Evolutionary conservation across 345 rosid species (phyloP).

Genomic region (Clarkia xantiana): DNA sequence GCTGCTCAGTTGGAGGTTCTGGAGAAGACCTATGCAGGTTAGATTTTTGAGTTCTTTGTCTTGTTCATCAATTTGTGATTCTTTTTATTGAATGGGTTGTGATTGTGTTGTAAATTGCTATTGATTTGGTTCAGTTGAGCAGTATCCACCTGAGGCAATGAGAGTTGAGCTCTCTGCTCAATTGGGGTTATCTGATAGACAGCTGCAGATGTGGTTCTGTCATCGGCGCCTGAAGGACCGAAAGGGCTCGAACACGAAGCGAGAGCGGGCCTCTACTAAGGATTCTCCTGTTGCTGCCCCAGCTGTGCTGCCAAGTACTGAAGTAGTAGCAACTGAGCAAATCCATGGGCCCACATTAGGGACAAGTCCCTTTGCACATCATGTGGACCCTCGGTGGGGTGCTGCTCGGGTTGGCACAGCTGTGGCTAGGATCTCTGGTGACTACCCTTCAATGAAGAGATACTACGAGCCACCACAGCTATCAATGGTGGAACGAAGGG

Average conservation of each 20-base stretch:
- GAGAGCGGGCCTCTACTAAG: slow-evolving; percentile 17
- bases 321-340: slow-evolving; percentile 17
- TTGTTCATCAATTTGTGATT: not conserved
- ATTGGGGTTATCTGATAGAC: slow-evolving; percentile 73
- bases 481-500: slow-evolving; percentile 34
- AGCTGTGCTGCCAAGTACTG: slow-evolving; percentile 2
- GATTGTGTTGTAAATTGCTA: not conserved
- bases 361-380: slow-evolving; percentile 15
- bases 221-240: slow-evolving; percentile 83
- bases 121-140: slow-evolving; percentile 32
- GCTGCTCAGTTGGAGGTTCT: slow-evolving; percentile 81
- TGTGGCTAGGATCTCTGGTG: slow-evolving; percentile 31
- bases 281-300: slow-evolving; percentile 19
- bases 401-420: slow-evolving; percentile 27
- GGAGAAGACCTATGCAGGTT: slow-evolving; percentile 71
- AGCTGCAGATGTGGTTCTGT: slow-evolving; percentile 98
- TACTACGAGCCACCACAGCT: slow-evolving; percentile 42
- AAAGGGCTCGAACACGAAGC: slow-evolving; percentile 38
- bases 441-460: slow-evolving; percentile 31
- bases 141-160: slow-evolving; percentile 62
- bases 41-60: not conserved
- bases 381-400: slow-evolving; percentile 24
- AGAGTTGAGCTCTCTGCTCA: slow-evolving; percentile 62
- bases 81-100: not conserved
- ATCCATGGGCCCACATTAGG: slow-evolving; percentile 18